phyloP scores from a whole-genome alignment of 345 rosid genomes.

The Firmiana major region DNA sequence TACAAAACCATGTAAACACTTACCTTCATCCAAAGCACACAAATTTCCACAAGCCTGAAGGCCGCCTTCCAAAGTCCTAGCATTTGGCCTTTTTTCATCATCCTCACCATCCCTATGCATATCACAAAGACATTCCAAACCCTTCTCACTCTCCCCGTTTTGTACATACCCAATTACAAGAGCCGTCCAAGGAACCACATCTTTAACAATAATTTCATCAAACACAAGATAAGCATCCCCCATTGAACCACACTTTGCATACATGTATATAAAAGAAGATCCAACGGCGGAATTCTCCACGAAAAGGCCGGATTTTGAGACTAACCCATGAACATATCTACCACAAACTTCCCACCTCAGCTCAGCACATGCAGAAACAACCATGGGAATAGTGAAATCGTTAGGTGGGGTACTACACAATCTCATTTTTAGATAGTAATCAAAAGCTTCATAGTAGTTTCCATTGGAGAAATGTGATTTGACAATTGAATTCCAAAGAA shows the following conservation, averaged over 20 bases:
- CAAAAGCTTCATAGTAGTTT: constrained; percentile 35
- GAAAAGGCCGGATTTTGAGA: constrained; percentile 44
- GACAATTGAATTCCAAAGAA: constrained; percentile 70
- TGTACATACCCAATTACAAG: constrained; percentile 59
- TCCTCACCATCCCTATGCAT: constrained; percentile 42
- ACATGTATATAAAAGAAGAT: constrained; percentile 57
- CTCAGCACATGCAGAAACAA: constrained; percentile 62
- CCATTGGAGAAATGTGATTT: constrained; percentile 63
- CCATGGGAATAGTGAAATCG: constrained; percentile 62
- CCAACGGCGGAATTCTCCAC: constrained; percentile 41
- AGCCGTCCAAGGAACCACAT: constrained; percentile 68
- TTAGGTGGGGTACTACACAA: constrained; percentile 26
- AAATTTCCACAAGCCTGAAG: constrained; percentile 61
- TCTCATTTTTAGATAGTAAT: constrained; percentile 43
- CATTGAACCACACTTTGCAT: constrained; percentile 43
- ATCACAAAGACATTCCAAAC: constrained; percentile 41
- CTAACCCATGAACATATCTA: constrained; percentile 45
- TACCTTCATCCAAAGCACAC: constrained; percentile 41
- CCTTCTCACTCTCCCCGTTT: constrained; percentile 54
- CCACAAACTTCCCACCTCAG: constrained; percentile 37
- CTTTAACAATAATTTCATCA: constrained; percentile 57
- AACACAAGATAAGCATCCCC: constrained; percentile 43
- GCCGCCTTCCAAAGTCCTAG: constrained; percentile 57
- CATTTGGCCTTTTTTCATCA: constrained; percentile 43
- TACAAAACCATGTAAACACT: constrained; percentile 53